Percentiles rank a stretch among this genome's conserved stretches.
Conservation (phyloP, 2,329 filamentous ascomycete genomes). For the Aschersonia sp. region DNA sequence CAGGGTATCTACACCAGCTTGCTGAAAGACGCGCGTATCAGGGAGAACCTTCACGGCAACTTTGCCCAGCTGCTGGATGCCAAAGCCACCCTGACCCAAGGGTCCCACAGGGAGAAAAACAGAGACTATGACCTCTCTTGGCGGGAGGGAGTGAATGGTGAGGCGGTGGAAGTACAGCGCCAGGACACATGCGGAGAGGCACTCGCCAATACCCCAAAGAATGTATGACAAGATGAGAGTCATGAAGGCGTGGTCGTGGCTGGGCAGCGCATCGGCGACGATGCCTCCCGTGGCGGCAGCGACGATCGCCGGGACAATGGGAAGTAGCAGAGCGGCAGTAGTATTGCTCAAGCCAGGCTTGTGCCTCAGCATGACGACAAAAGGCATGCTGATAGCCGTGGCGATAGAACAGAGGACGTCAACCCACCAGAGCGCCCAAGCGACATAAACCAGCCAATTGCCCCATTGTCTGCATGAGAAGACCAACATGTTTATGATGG, state of each 20-base stretch:
- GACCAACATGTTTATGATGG: conserved; percentile 51
- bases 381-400: conserved; percentile 40
- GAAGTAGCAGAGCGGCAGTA: conserved; percentile 50
- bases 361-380: conserved; percentile 34
- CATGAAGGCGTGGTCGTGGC: conserved; percentile 38
- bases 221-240: conserved; percentile 53
- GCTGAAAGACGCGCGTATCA: conserved; percentile 27
- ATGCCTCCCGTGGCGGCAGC: conserved; percentile 50
- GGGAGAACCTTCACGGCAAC: conserved; percentile 28
- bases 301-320: conserved; percentile 53
- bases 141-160: conserved; percentile 49
- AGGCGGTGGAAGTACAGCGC: conserved; percentile 58
- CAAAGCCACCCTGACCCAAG: conserved; percentile 51
- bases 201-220: conserved; percentile 50
- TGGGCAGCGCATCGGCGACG: conserved; percentile 43
- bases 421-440: conserved; percentile 44
- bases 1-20: conserved; percentile 16
- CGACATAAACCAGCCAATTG: conserved; percentile 35
- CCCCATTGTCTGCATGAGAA: conserved; percentile 50
- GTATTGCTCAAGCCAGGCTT: conserved; percentile 37
- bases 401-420: conserved; percentile 37
- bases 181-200: conserved; percentile 45
- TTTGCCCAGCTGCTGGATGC: conserved; percentile 34
- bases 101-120: conserved; percentile 54
- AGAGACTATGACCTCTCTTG: conserved; percentile 52